A percentile compares a stretch with the other conserved stretches of the same genome.
phyloP scores from a whole-genome alignment of 768 basidiomycete genomes.

The Dioszegia hungarica region DNA sequence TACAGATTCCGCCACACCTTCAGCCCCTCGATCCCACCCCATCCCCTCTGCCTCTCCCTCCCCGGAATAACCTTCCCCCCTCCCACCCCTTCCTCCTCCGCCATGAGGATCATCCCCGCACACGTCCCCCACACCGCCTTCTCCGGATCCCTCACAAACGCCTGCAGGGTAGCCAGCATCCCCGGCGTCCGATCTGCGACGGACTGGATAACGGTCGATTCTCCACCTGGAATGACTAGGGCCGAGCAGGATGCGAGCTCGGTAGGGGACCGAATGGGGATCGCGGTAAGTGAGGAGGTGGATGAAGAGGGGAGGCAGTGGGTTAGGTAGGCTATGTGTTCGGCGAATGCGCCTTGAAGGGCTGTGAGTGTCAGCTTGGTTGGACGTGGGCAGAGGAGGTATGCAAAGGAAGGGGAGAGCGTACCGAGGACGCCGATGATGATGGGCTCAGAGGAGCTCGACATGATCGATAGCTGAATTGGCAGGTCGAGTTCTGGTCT shows the following conservation, averaged over 20 bases:
- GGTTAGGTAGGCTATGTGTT: conserved; percentile 67
- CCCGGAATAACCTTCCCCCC: conserved; percentile 74
- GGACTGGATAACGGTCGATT: conserved; percentile 82
- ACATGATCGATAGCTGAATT: background rate
- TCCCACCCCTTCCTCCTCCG: conserved; percentile 59
- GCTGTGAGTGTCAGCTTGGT: conserved; percentile 54
- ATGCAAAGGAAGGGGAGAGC: background rate
- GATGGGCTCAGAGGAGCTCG: conserved; percentile 8
- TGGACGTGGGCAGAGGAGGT: background rate
- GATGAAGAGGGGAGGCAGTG: conserved; percentile 55
- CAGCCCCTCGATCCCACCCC: conserved; percentile 68
- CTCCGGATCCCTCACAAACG: conserved; percentile 57
- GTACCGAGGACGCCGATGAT: conserved; percentile 40
- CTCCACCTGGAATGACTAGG: conserved; percentile 91
- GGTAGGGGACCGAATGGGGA: conserved; percentile 65
- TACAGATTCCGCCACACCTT: conserved; percentile 83
- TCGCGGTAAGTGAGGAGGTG: conserved; percentile 32
- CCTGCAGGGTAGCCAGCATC: conserved; percentile 70
- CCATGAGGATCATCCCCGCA: conserved; percentile 86
- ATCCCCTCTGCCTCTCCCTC: conserved; percentile 60
- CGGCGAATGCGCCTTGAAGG: conserved; percentile 85
- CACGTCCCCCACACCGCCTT: conserved; percentile 94
- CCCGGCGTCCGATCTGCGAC: conserved; percentile 66
- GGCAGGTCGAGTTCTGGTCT: too few species aligned
- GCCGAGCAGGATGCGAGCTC: conserved; percentile 74